Percentiles rank a stretch among this genome's conserved stretches.
Evolutionary conservation across 2,329 filamentous ascomycete species (phyloP).

Genomic region (Trichoderma sp.): DNA sequence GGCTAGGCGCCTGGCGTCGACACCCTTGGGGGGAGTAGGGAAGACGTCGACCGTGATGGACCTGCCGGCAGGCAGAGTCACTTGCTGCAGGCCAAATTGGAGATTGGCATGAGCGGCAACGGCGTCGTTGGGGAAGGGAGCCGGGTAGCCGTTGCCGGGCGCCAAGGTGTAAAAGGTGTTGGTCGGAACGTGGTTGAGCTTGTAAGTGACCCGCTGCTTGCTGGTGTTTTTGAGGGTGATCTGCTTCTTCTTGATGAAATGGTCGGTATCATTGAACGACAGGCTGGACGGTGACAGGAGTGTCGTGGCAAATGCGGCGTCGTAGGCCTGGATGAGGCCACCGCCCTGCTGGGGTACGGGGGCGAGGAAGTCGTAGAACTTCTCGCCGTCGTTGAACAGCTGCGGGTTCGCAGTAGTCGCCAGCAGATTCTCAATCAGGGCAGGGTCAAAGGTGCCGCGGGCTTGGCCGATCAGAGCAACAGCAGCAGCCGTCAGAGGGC

Average conservation of each 20-base stretch:
- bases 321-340: conserved; percentile 62
- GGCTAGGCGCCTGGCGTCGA: conserved; percentile 43
- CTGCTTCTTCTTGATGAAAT: conserved; percentile 52
- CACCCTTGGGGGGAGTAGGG: conserved; percentile 44
- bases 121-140: conserved; percentile 51
- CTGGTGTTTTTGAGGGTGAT: conserved; percentile 60
- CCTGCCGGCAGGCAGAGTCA: conserved; percentile 49
- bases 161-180: conserved; percentile 56
- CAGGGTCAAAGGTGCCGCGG: conserved; percentile 55
- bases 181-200: conserved; percentile 53
- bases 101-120: conserved; percentile 48
- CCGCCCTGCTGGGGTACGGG: conserved; percentile 63
- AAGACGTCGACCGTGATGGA: conserved; percentile 52
- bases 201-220: conserved; percentile 52
- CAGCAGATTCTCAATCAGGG: conserved; percentile 52
- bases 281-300: conserved; percentile 59
- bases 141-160: conserved; percentile 41
- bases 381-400: conserved; percentile 50
- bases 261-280: conserved; percentile 65
- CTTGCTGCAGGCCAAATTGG: conserved; percentile 45
- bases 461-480: conserved; percentile 57
- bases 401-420: conserved; percentile 54
- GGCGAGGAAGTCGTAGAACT: conserved; percentile 47
- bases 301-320: conserved; percentile 58
- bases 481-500: conserved; percentile 58